Conservation (phyloP, 768 basidiomycete genomes). For the Russula sp. region DNA sequence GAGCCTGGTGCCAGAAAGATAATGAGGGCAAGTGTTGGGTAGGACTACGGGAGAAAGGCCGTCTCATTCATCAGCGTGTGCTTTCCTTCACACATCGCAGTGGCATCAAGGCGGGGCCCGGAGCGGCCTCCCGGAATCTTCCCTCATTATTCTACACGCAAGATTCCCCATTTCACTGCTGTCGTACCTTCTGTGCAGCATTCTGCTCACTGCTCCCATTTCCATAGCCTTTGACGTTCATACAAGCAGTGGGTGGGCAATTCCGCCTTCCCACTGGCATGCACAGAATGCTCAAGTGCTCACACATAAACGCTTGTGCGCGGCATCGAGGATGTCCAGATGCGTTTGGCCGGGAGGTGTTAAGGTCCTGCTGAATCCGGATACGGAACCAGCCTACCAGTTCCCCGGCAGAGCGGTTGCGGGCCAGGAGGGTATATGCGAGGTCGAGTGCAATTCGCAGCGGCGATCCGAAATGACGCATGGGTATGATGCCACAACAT, state of each 20-base stretch:
- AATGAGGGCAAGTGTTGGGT: slow-evolving; percentile 76
- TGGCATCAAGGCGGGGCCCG: slow-evolving; percentile 51
- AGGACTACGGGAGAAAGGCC: neutral
- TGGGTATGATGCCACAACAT: slow-evolving; percentile 74
- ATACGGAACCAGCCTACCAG: slow-evolving; percentile 21
- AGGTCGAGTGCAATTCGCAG: slow-evolving; percentile 56
- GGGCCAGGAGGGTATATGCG: slow-evolving; percentile 46
- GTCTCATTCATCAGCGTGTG: too few relatives aligned
- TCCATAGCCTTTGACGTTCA: slow-evolving; percentile 36
- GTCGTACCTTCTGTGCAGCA: slow-evolving; percentile 31
- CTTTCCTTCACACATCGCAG: slow-evolving; percentile 60
- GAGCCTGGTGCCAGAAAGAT: slow-evolving; percentile 42
- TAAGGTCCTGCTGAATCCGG: slow-evolving; percentile 49
- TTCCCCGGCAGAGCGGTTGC: slow-evolving; percentile 44
- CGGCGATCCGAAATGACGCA: slow-evolving; percentile 56
- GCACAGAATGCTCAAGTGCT: slow-evolving; percentile 60
- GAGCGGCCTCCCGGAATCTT: slow-evolving; percentile 30
- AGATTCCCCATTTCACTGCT: slow-evolving; percentile 79
- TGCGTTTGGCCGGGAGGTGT: slow-evolving; percentile 53
- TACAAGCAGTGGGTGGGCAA: slow-evolving; percentile 65
- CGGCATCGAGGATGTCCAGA: slow-evolving; percentile 59
- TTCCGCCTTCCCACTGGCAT: slow-evolving; percentile 73
- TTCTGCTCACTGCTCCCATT: slow-evolving; percentile 22
- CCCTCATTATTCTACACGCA: slow-evolving; percentile 36
- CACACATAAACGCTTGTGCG: slow-evolving; percentile 54